A percentile compares a stretch with the other conserved stretches of the same genome.
phyloP scores from a whole-genome alignment of 176 grass and related monocot species.

The Oryza longistaminata region DNA sequence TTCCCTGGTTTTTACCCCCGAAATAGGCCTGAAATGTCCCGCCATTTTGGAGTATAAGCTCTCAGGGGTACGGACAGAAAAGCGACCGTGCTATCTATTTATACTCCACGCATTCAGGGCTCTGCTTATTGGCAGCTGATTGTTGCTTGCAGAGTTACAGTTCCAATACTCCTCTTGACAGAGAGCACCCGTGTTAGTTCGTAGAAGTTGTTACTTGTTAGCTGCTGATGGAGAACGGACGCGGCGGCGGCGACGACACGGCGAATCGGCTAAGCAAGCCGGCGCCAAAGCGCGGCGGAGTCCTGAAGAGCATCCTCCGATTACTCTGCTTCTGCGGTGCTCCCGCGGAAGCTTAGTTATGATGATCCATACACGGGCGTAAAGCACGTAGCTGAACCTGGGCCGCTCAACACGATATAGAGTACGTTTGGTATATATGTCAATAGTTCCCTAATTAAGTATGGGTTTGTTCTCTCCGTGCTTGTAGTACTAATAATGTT shows the following conservation, averaged over 20 bases:
- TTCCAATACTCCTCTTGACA: background rate
- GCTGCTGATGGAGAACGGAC: background rate
- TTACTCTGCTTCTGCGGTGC: conserved; percentile 21
- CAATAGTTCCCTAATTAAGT: background rate
- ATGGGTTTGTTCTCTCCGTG: background rate
- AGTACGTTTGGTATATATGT: no score
- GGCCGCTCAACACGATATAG: background rate
- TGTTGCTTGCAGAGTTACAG: background rate
- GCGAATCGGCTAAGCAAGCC: no score
- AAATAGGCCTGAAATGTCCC: background rate
- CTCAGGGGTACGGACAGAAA: background rate
- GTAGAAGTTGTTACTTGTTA: no score
- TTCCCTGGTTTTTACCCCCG: background rate
- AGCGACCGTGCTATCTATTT: background rate
- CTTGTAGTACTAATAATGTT: background rate
- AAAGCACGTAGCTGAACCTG: background rate
- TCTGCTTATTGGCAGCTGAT: background rate
- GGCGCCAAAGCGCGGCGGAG: background rate
- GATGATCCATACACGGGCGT: background rate
- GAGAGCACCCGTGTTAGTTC: background rate
- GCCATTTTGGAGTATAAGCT: background rate
- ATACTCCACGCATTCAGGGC: background rate
- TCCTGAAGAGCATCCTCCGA: conserved; percentile 20
- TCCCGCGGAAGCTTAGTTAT: background rate
- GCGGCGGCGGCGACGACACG: background rate